Evolutionary conservation across 202 grass and related monocot genomes (phyloP).

Genomic region (Panicum virgatum): DNA sequence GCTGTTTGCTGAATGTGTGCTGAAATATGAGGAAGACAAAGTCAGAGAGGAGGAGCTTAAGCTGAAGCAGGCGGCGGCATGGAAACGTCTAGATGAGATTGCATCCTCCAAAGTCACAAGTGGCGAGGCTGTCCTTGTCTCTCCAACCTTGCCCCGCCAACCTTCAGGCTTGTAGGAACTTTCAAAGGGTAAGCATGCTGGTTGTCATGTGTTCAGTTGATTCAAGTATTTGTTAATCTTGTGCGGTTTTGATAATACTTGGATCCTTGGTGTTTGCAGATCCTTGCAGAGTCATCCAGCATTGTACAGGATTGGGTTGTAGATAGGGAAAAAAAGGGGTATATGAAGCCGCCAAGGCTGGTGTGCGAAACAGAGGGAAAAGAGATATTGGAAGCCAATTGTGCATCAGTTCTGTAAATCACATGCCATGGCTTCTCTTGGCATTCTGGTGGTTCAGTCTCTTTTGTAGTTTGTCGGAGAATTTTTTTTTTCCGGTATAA

Average conservation of each 20-base stretch:
- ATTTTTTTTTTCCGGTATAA: neutral
- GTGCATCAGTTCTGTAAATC: constrained; percentile 27
- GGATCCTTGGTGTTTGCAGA: neutral
- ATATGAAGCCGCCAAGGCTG: constrained; percentile 17
- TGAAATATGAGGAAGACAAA: constrained; percentile 44
- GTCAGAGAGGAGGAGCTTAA: constrained; percentile 41
- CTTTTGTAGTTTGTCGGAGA: constrained; percentile 1
- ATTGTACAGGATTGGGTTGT: constrained; percentile 34
- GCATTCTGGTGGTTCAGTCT: neutral
- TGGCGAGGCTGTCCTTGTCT: constrained; percentile 57
- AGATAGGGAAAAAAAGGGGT: constrained; percentile 16
- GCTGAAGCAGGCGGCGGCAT: constrained; percentile 44
- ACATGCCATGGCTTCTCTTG: constrained; percentile 25
- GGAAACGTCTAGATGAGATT: constrained; percentile 62
- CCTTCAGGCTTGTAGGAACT: constrained; percentile 14
- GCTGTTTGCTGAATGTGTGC: constrained; percentile 46
- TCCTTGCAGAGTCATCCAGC: constrained; percentile 5
- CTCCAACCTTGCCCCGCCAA: constrained; percentile 24
- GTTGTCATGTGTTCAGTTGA: neutral
- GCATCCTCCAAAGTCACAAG: constrained; percentile 50
- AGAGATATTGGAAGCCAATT: constrained; percentile 6
- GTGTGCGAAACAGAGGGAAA: neutral
- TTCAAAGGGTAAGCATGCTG: constrained; percentile 30
- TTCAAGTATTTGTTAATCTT: neutral
- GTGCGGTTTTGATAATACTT: constrained; percentile 11